Evolutionary conservation across 768 basidiomycete species (phyloP), one percentile per base, ranked within the genome.

Genomic region (Leccinum pellstonianum): DNA sequence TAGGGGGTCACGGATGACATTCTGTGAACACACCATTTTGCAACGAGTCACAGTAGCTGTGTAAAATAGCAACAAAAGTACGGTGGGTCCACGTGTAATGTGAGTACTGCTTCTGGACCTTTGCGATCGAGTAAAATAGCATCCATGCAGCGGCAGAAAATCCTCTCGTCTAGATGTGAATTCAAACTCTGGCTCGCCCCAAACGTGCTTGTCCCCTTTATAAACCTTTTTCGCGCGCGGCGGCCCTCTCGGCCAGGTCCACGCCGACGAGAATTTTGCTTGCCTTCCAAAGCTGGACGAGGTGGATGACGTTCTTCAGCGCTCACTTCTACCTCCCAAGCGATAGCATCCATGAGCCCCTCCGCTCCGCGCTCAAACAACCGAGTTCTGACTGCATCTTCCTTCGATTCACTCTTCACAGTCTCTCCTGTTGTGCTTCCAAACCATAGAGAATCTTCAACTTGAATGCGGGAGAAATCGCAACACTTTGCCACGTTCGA

Each of bases 211-310:
- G 9, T 41, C 17, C 38, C 25, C 7, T 49, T 60, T 52, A 71
- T 29, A 63, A 38, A 37, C 52, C 14, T 58, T 62, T 70, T 58
- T 81, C 77, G 57, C 87, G 77, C 19, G 83, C 88, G 57, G 82
- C 81, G 41, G 86, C 86, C 64, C 95, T 79, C 75, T 95, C 93
- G 48, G 91, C 91, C 51, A 97, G 77, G 69, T 97, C 95, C 11
- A 96, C 91, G 1, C 95, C 94, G 14, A 97, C 95, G 15, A 97
- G 81, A 57, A 94, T 93, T 76, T 94, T 94, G 37, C 91, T 90
- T 27, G 97, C 96, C 73, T 99, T 99, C 95, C 95, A 98, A 59
- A 98, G 84, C 74, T 99, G 97, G 7, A 99, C 95, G 35, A 91
- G 74, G 73, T 98, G 97, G 79, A 99, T 93, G 58, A 95, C 68